These are phyloP conservation scores for Chiua virens DNA, from an alignment of 768 basidiomycete genomes.

Conservation along the genomic window DNA sequence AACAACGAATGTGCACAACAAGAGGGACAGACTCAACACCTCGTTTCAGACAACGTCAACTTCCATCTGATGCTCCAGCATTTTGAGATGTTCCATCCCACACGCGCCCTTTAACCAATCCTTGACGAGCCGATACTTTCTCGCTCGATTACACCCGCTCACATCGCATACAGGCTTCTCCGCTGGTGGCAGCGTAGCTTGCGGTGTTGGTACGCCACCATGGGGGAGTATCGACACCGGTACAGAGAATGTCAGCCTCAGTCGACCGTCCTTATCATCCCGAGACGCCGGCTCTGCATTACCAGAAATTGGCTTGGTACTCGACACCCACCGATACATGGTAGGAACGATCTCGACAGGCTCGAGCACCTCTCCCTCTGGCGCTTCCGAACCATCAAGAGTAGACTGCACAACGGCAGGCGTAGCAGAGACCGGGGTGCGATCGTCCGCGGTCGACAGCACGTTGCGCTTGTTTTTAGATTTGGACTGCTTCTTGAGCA, in stretches of 20 bases:
- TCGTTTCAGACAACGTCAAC: not conserved
- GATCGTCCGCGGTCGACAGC: slow-evolving; percentile 48
- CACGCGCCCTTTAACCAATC: slow-evolving; percentile 63
- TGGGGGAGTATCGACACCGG: slow-evolving; percentile 36
- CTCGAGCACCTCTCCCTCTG: slow-evolving; percentile 42
- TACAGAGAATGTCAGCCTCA: slow-evolving; percentile 56
- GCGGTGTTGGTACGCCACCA: slow-evolving; percentile 10
- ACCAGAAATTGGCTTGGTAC: slow-evolving; percentile 35
- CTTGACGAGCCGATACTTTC: slow-evolving; percentile 67
- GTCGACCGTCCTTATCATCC: slow-evolving; percentile 19
- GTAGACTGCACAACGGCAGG: slow-evolving; percentile 29
- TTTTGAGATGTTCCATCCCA: slow-evolving; percentile 63
- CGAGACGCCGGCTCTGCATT: too few relatives aligned
- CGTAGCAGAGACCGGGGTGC: slow-evolving; percentile 32
- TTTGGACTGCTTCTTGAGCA: slow-evolving; percentile 82
- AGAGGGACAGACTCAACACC: too few relatives aligned
- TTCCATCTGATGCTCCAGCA: slow-evolving; percentile 42
- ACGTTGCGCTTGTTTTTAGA: slow-evolving; percentile 60
- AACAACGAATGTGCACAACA: too few relatives aligned
- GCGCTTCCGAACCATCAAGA: slow-evolving; percentile 30
- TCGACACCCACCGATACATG: slow-evolving; percentile 76
- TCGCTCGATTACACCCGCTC: slow-evolving; percentile 49
- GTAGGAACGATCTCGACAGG: slow-evolving; percentile 45
- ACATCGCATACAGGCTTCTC: slow-evolving; percentile 47
- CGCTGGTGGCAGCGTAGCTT: slow-evolving; percentile 1